These are phyloP conservation scores for Terfezia claveryi DNA, from an alignment of 495 filamentous ascomycete genomes.

Conservation along the genomic window DNA sequence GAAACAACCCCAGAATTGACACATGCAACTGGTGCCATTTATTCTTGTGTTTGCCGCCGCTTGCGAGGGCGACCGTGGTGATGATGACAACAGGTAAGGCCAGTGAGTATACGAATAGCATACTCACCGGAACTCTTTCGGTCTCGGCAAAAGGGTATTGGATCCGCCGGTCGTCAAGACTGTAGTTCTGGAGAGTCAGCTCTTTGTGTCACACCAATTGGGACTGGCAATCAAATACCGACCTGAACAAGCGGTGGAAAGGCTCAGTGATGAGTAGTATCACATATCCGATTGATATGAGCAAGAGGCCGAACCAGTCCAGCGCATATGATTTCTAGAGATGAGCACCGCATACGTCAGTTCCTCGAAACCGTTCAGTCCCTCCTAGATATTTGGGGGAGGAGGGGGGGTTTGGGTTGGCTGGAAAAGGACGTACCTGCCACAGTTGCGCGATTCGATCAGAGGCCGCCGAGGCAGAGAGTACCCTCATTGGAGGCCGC, in stretches of 20 bases:
- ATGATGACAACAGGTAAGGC: slow-evolving; percentile 17
- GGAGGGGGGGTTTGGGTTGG: too few relatives aligned
- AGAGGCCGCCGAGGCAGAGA: too few relatives aligned
- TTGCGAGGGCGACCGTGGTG: slow-evolving; percentile 32
- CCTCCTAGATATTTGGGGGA: too few relatives aligned
- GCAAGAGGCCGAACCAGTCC: slow-evolving; percentile 60
- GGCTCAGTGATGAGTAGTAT: slow-evolving; percentile 40
- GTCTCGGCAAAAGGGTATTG: slow-evolving; percentile 66
- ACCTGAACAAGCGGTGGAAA: slow-evolving; percentile 59
- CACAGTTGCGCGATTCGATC: too few relatives aligned
- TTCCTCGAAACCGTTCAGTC: too few relatives aligned
- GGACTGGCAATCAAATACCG: background rate
- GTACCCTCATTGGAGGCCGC: too few relatives aligned
- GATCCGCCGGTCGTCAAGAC: slow-evolving; percentile 59
- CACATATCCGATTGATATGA: slow-evolving; percentile 26
- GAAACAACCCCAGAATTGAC: slow-evolving; percentile 55
- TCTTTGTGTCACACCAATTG: background rate
- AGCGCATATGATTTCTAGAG: slow-evolving; percentile 54
- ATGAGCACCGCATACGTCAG: too few relatives aligned
- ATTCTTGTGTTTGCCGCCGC: background rate
- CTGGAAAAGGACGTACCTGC: too few relatives aligned
- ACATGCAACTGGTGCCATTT: slow-evolving; percentile 60
- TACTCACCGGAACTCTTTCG: slow-evolving; percentile 60
- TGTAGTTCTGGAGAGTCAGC: slow-evolving; percentile 1
- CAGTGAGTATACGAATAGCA: slow-evolving; percentile 43